Conservation (phyloP, 352 stramenopile genomes). For the Phytophthora sp. region DNA sequence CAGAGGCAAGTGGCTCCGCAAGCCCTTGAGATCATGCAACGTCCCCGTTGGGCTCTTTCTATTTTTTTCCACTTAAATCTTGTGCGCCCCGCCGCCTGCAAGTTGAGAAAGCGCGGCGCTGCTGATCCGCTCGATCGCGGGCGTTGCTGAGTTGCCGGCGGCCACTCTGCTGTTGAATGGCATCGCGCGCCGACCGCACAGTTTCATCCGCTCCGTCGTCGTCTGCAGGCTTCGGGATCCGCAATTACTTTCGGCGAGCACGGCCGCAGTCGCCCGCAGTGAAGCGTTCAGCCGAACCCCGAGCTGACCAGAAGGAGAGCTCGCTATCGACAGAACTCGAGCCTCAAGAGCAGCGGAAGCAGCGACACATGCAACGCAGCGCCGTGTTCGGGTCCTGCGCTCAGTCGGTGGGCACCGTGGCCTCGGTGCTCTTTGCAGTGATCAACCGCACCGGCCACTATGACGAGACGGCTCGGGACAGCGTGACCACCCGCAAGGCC, state of each 20-base stretch:
- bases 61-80: slow-evolving; percentile 32
- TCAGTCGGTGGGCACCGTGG: slow-evolving; percentile 54
- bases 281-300: slow-evolving; percentile 7
- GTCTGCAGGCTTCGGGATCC: slow-evolving; percentile 25
- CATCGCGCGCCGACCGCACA: slow-evolving; percentile 2
- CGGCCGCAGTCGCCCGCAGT: slow-evolving; percentile 20
- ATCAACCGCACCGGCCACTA: slow-evolving; percentile 50
- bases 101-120: slow-evolving; percentile 16
- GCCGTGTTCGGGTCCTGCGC: slow-evolving; percentile 60
- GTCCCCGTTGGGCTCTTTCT: slow-evolving; percentile 5
- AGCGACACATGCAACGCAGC: slow-evolving; percentile 31
- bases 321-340: slow-evolving; percentile 6
- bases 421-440: slow-evolving; percentile 52
- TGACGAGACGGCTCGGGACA: slow-evolving; percentile 34
- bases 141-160: slow-evolving; percentile 1
- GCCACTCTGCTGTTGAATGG: slow-evolving; percentile 10
- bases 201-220: slow-evolving; percentile 19
- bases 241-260: slow-evolving; percentile 40
- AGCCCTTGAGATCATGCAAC: too few relatives aligned
- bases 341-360: neutral
- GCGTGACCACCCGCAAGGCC: slow-evolving; percentile 44
- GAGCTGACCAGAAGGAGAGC: neutral
- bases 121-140: slow-evolving; percentile 1
- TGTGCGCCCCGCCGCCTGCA: neutral
- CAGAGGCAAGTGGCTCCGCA: too few relatives aligned